phyloP scores from a whole-genome alignment of 352 stramenopile species.

The Pythium aphanidermatum region DNA sequence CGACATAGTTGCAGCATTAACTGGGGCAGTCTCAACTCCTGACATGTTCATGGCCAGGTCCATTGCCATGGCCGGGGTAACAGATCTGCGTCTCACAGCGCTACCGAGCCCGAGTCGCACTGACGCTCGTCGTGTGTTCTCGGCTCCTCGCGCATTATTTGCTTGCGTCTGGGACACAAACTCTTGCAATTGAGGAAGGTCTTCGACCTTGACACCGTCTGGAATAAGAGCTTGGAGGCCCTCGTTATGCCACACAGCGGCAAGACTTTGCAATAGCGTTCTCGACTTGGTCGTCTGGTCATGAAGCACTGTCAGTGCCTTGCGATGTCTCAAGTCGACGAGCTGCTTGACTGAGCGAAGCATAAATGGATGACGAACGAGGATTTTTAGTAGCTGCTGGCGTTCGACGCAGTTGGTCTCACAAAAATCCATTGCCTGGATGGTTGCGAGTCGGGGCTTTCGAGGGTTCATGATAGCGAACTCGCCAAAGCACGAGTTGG shows the following conservation, averaged over 20 bases:
- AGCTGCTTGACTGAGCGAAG: slow-evolving; percentile 56
- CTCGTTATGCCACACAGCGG: slow-evolving; percentile 53
- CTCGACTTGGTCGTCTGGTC: slow-evolving; percentile 51
- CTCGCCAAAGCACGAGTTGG: slow-evolving; percentile 75
- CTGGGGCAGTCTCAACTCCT: too few relatives aligned
- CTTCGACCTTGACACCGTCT: slow-evolving; percentile 20
- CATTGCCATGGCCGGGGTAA: not conserved
- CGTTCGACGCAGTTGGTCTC: slow-evolving; percentile 65
- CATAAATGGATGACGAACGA: slow-evolving; percentile 52
- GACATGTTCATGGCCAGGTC: not conserved
- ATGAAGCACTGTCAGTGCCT: slow-evolving; percentile 46
- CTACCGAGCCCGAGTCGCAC: slow-evolving; percentile 1
- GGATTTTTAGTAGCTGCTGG: slow-evolving; percentile 34
- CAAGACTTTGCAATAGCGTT: slow-evolving; percentile 56
- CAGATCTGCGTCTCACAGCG: slow-evolving; percentile 4
- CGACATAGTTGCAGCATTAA: too few relatives aligned
- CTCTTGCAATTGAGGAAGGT: slow-evolving; percentile 38
- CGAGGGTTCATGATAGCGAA: slow-evolving; percentile 72
- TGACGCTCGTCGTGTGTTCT: too few relatives aligned
- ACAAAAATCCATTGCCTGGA: slow-evolving; percentile 74
- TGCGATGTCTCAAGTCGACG: slow-evolving; percentile 38
- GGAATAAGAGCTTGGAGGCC: slow-evolving; percentile 44
- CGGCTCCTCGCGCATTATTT: not conserved
- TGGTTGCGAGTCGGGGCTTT: slow-evolving; percentile 63
- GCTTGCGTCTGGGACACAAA: slow-evolving; percentile 14